Conservation (phyloP, 2,329 filamentous ascomycete species). For the Plenodomus lindquistii region DNA sequence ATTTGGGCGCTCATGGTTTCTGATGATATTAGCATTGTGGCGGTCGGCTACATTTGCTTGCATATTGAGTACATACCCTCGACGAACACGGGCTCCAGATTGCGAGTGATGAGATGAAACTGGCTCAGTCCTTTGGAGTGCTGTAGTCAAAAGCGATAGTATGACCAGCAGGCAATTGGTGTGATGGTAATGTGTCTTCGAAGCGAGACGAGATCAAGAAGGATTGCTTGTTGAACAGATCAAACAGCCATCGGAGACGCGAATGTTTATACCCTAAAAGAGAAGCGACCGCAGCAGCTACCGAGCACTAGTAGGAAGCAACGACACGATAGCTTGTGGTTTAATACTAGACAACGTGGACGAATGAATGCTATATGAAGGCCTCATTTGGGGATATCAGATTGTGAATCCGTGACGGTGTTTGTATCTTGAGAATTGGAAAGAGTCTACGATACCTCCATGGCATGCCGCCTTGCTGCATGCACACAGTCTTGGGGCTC, state of each 20-base stretch:
- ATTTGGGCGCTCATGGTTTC: neutral
- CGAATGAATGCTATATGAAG: slow-evolving; percentile 2
- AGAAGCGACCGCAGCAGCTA: slow-evolving; percentile 1
- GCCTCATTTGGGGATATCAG: neutral
- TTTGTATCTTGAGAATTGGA: slow-evolving; percentile 6
- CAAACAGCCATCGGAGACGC: slow-evolving; percentile 8
- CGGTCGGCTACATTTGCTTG: neutral
- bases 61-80: neutral
- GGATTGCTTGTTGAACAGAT: neutral
- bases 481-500: too few relatives aligned
- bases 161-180: neutral
- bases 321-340: neutral
- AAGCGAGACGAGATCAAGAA: neutral
- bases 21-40: neutral
- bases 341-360: neutral
- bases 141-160: neutral
- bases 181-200: slow-evolving; percentile 4
- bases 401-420: slow-evolving; percentile 1
- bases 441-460: slow-evolving; percentile 8
- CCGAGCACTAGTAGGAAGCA: neutral
- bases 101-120: neutral
- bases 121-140: neutral
- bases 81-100: neutral
- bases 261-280: slow-evolving; percentile 22
- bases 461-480: slow-evolving; percentile 7